Evolutionary conservation across 2,329 filamentous ascomycete species (phyloP).

Genomic region (Hypocreales sp.): DNA sequence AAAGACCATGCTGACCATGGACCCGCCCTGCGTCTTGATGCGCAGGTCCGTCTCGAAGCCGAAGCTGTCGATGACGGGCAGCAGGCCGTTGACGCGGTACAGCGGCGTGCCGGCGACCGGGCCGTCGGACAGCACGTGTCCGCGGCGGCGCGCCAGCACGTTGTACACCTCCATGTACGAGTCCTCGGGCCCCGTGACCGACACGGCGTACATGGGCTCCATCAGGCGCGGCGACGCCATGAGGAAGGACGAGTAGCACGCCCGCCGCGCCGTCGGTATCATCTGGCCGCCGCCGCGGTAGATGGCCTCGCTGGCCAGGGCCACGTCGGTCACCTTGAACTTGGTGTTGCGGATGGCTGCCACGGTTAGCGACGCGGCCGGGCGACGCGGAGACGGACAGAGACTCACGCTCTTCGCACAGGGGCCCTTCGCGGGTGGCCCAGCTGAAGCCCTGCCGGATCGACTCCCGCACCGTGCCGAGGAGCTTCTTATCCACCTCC

Average conservation of each 20-base stretch:
- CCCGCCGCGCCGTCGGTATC: slow-evolving; percentile 83
- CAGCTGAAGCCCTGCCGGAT: slow-evolving; percentile 94
- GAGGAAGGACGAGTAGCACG: slow-evolving; percentile 90
- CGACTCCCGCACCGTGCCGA: slow-evolving; percentile 77
- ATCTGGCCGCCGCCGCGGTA: slow-evolving; percentile 93
- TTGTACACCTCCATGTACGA: slow-evolving; percentile 84
- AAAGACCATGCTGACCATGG: slow-evolving; percentile 82
- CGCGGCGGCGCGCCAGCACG: slow-evolving; percentile 71
- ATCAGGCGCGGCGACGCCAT: slow-evolving; percentile 94
- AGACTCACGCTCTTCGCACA: slow-evolving; percentile 89
- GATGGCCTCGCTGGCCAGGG: slow-evolving; percentile 78
- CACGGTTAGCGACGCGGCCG: slow-evolving; percentile 4
- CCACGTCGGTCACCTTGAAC: slow-evolving; percentile 87
- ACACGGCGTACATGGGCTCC: slow-evolving; percentile 89
- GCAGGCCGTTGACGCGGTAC: slow-evolving; percentile 77
- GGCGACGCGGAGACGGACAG: too few species aligned
- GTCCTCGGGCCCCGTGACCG: slow-evolving; percentile 84
- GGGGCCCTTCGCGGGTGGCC: slow-evolving; percentile 85
- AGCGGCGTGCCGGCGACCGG: slow-evolving; percentile 89
- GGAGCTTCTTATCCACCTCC: slow-evolving; percentile 78
- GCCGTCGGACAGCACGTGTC: slow-evolving; percentile 87
- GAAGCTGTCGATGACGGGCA: slow-evolving; percentile 94
- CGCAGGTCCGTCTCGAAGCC: slow-evolving; percentile 95
- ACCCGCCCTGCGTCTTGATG: slow-evolving; percentile 89
- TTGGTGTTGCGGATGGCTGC: slow-evolving; percentile 91